A percentile compares a stretch with the other conserved stretches of the same genome.
phyloP scores from a whole-genome alignment of 2,329 filamentous ascomycete species.

The Davidsoniella eucalypti region DNA sequence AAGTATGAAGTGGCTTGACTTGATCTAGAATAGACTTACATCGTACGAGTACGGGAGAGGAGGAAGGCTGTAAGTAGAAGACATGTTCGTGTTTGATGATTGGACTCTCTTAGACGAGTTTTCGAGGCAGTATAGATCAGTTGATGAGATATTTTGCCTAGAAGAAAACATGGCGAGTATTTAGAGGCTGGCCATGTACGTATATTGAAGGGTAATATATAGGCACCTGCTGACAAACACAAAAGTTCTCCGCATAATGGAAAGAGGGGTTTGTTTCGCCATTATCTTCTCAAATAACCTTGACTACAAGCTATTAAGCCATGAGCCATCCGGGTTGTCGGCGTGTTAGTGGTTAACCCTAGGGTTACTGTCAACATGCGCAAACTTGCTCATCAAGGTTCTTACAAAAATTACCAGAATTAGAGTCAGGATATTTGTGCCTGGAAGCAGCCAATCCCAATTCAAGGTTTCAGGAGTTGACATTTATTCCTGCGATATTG shows the following conservation, averaged over 20 bases:
- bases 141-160: neutral
- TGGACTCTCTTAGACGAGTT: neutral
- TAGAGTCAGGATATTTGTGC: no score
- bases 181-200: neutral
- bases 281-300: no score
- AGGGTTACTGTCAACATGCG: slow-evolving; percentile 9
- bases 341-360: slow-evolving; percentile 8
- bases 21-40: slow-evolving; percentile 29
- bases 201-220: no score
- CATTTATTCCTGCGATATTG: no score
- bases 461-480: no score
- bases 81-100: neutral
- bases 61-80: slow-evolving; percentile 39
- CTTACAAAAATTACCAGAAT: slow-evolving; percentile 7
- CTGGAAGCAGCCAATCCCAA: no score
- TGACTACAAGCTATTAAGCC: no score
- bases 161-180: slow-evolving; percentile 1
- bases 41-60: slow-evolving; percentile 52
- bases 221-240: slow-evolving; percentile 5
- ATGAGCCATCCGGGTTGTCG: slow-evolving; percentile 8
- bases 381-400: slow-evolving; percentile 16
- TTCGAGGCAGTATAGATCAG: neutral
- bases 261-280: neutral
- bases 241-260: neutral
- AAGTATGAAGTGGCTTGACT: neutral